These are phyloP conservation scores for Trematosphaeria pertusa DNA, from an alignment of 2,329 filamentous ascomycete species.

Conservation along the genomic window DNA sequence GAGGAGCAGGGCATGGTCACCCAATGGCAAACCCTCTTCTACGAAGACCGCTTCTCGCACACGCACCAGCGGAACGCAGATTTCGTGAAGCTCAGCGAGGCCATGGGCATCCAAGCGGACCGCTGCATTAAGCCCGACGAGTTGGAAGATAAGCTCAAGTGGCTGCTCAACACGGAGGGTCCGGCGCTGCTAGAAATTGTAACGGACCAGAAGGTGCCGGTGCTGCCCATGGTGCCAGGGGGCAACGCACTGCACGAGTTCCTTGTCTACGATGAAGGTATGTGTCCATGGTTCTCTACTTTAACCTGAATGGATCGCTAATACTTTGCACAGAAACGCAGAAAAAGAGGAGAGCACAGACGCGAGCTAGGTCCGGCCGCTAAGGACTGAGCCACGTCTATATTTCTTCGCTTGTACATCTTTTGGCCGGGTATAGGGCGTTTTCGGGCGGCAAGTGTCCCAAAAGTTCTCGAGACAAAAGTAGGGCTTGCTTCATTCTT, in stretches of 20 bases:
- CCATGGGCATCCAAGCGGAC: slow-evolving; percentile 84
- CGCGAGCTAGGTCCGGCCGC: slow-evolving; percentile 8
- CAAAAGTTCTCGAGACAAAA: too few species aligned
- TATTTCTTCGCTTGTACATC: too few species aligned
- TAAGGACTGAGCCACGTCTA: too few species aligned
- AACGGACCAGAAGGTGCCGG: slow-evolving; percentile 87
- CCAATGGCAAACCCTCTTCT: slow-evolving; percentile 98
- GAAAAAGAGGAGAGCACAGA: slow-evolving; percentile 12
- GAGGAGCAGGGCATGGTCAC: slow-evolving; percentile 99
- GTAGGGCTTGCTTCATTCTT: too few species aligned
- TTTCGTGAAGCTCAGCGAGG: slow-evolving; percentile 90
- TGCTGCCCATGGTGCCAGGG: slow-evolving; percentile 96
- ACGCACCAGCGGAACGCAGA: slow-evolving; percentile 96
- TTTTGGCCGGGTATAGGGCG: too few species aligned
- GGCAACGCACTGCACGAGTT: slow-evolving; percentile 92
- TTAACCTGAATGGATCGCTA: background rate
- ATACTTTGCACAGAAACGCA: slow-evolving; percentile 45
- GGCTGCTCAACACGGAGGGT: slow-evolving; percentile 85
- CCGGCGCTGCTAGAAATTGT: slow-evolving; percentile 91
- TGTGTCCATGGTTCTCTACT: background rate
- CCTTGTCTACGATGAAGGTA: slow-evolving; percentile 76
- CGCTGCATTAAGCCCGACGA: slow-evolving; percentile 77
- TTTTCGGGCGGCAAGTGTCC: too few species aligned
- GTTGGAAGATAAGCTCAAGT: slow-evolving; percentile 77
- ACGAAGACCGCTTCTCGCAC: slow-evolving; percentile 90